These are phyloP conservation scores for Saccharomyces paradoxus DNA, from an alignment of 805 yeast genomes.

Conservation along the genomic window DNA sequence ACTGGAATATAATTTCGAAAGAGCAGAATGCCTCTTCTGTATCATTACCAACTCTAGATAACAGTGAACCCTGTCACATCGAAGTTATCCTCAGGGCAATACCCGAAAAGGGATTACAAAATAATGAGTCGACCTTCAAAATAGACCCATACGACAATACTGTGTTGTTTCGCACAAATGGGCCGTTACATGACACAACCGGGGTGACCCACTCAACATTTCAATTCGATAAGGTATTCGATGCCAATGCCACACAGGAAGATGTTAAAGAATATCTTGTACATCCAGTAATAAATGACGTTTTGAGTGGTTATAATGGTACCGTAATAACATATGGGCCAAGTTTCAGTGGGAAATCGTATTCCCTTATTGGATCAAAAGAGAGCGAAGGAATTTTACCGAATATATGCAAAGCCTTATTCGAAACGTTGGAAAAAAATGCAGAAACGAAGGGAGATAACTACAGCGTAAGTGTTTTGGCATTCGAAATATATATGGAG, in stretches of 20 bases:
- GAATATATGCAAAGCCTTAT: conserved; percentile 58
- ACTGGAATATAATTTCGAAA: neutral
- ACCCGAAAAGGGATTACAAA: neutral
- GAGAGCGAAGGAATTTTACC: conserved; percentile 60
- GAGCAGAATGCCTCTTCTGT: neutral
- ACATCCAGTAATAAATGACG: conserved; percentile 4
- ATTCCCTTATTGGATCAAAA: conserved; percentile 65
- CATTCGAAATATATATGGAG: conserved; percentile 78
- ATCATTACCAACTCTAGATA: neutral
- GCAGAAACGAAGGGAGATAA: conserved; percentile 39
- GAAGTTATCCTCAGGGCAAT: neutral
- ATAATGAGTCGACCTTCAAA: neutral
- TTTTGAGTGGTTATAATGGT: conserved; percentile 57
- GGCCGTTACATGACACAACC: neutral
- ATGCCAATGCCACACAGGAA: conserved; percentile 47
- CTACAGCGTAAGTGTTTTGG: conserved; percentile 59
- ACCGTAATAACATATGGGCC: conserved; percentile 75
- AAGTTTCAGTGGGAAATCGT: conserved; percentile 69
- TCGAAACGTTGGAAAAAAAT: conserved; percentile 41
- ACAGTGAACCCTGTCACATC: conserved; percentile 1
- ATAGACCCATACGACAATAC: neutral
- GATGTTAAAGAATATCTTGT: conserved; percentile 1
- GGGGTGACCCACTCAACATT: neutral
- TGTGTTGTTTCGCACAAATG: neutral
- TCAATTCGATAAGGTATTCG: conserved; percentile 39